Base-by-base conservation (phyloP, 768 basidiomycete genomes). In the Mycena indigotica region DNA sequence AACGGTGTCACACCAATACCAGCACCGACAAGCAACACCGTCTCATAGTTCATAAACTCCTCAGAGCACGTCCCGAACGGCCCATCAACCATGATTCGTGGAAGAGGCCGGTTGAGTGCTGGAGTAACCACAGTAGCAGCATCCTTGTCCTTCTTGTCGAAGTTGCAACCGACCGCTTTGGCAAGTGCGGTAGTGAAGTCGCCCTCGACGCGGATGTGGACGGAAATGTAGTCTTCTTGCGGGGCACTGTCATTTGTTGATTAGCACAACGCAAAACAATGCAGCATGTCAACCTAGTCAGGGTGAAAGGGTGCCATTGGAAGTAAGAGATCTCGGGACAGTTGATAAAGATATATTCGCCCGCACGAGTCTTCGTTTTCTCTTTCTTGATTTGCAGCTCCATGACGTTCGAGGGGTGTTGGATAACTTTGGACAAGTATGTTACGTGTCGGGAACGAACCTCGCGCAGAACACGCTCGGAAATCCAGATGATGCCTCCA, bases 1-100 rank as follows among this genome's bases (percentile, higher is more conserved):
- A 98, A 97, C 3, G 95, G 95, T 0, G 95, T 98, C 24, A 97
- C 94, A 67, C 95, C 95, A 60, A 98, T 98, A 74, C 95, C 95
- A 56, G 91, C 94, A 63, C 93, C 95, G 48, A 95, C 91, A 38
- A 97, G 85, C 29, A 96, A 75, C 30, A 95, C 83, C 1, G 92
- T 90, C 74, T 96, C 94, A 65, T 85, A 95, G 52, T 93, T 93
- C 69, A 91, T 77, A 69, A 91, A 95, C 70, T 95, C 94, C 72
- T 98, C 95, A 35, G 86, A 88, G 12, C 95, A 95, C 60, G 85
- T 88, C 13, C 95, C 95, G 70, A 97, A 98, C 3, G 95, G 95
- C 13, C 95, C 95, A 67, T 98, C 95, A 50, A 98, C 85, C 95
- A 97, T 97, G 66, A 98, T 79, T 58, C 95, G 87, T 4, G 95